Evolutionary conservation across 495 filamentous ascomycete species (phyloP), one percentile per base, ranked within the genome.

Genomic region (Friedmanniomyces simplex): DNA sequence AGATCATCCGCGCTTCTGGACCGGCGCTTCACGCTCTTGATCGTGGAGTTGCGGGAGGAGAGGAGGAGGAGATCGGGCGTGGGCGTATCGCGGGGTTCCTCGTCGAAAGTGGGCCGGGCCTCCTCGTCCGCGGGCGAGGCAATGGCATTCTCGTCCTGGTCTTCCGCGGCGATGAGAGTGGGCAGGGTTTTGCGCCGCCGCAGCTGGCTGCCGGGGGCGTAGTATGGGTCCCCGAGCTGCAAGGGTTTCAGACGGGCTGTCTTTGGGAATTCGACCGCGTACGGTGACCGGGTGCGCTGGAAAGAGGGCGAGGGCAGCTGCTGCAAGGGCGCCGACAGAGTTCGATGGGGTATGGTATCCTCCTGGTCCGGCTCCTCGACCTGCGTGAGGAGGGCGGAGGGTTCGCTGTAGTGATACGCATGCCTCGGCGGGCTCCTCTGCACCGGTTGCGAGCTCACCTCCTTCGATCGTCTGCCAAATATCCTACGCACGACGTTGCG

Each of bases 241-340:
- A 66, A 20, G 16, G 63, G 63, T 46, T 66, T 66, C 50, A 66
- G 24, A 1, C 58, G 42, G 18, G 60, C 49, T 24, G 55, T 56
- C 18, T 63, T 56, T 5, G 63, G 63, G 53, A 66, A 66, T 25
- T 66, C 52, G 3, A 65, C 63, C 11, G 63, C 63, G 45, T 64
- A 64, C 2, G 63, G 63, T 16, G 63, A 63, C 13, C 58, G 56
- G n/a, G 50, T 52, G 5, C 61, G 56, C 7, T 32, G 50, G 37
- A 61, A 26, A 2, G 39, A 20, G n/a, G 55, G 52, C 2, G 60
- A 55, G 1, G 60, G 54, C 22, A 56, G 32, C 4, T 49, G 21
- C 6, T 52, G 42, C n/a, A 63, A 21, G 1, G 63, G 63, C 11
- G 55, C 57, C 14, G 63, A 66, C 21, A 63, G 52, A 13, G 60